Base-by-base conservation (phyloP, 352 stramenopile genomes). In the Phytopythium kandeliae region DNA sequence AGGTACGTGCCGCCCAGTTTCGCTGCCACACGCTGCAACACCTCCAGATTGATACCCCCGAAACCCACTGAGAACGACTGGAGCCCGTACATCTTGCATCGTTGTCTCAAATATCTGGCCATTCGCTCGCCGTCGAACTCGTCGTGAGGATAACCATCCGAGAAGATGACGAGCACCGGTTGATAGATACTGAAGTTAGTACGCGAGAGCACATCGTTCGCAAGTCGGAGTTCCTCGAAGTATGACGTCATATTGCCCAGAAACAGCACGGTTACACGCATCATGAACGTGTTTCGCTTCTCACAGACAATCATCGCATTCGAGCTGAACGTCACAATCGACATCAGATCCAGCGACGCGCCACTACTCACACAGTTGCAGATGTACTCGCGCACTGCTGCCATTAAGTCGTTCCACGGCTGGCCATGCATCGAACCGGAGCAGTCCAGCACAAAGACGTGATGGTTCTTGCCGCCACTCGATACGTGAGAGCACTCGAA, bases 161-260 rank as follows among this genome's bases (percentile, higher is more conserved):
- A 89, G 50, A 94, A 92, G 41, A 94, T 89, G 11, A 94, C 60
- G 2, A 94, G n/a, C 3, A 78, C 71, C 8, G 83, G 83, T 55
- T 84, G 78, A 60, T 86, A 90, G 10, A 34, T 47, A 17, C 74
- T 65, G 48, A 86, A 83, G 19, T 72, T 65, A 21, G 75, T 65
- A 43, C 83, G 71, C 4, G 80, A 94, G 8, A 94, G 51, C 21
- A 92, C 67, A 22, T 90, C 78, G 21, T 69, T 87, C 2, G 80
- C 77, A 25, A 60, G 33, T 0, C 74, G 74, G 26, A 94, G 59
- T 3, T 74, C 83, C 1, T 55, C 51, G 19, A 56, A 46, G 50
- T 75, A 91, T 21, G 59, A 72, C 2, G 83, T 89, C 1, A 76
- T 70, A 2, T 67, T 62, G 6, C 76, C 73, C 9, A 54, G 61